Evolutionary conservation across 2,329 filamentous ascomycete species (phyloP).

Genomic region (Sporothrix humicola): DNA sequence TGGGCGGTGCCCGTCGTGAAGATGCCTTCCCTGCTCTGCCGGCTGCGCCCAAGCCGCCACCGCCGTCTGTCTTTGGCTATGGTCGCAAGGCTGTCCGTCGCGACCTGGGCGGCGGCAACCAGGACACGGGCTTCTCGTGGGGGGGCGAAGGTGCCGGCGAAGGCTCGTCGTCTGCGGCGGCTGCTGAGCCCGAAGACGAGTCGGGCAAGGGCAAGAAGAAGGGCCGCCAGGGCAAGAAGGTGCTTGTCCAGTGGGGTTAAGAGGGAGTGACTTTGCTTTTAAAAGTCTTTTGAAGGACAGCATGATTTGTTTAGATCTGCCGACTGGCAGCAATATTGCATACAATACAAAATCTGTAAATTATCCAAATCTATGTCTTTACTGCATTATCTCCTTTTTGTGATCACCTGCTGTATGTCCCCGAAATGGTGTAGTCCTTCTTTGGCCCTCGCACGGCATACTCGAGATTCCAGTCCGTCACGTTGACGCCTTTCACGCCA

Average conservation of each 20-base stretch:
- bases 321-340: background rate
- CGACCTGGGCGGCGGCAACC: constrained; percentile 52
- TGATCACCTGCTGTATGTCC: constrained; percentile 52
- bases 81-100: constrained; percentile 61
- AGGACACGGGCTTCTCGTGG: constrained; percentile 62
- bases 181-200: constrained; percentile 41
- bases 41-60: constrained; percentile 71
- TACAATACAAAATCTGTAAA: background rate
- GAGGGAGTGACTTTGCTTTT: background rate
- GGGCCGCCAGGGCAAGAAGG: constrained; percentile 65
- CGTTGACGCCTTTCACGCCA: constrained; percentile 60
- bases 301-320: background rate
- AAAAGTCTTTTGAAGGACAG: background rate
- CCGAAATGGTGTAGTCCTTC: constrained; percentile 72
- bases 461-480: constrained; percentile 63
- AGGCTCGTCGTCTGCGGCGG: constrained; percentile 24
- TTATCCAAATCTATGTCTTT: background rate
- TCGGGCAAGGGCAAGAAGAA: constrained; percentile 60
- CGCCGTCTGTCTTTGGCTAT: constrained; percentile 67
- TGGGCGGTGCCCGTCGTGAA: constrained; percentile 41
- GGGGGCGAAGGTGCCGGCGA: constrained; percentile 43
- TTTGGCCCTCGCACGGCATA: constrained; percentile 73
- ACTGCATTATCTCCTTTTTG: no score
- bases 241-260: constrained; percentile 66
- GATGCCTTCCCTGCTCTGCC: constrained; percentile 86